Percentiles rank a stretch among this genome's conserved stretches.
phyloP scores from a whole-genome alignment of 2,329 filamentous ascomycete species.

The Trichoderma sp. region DNA sequence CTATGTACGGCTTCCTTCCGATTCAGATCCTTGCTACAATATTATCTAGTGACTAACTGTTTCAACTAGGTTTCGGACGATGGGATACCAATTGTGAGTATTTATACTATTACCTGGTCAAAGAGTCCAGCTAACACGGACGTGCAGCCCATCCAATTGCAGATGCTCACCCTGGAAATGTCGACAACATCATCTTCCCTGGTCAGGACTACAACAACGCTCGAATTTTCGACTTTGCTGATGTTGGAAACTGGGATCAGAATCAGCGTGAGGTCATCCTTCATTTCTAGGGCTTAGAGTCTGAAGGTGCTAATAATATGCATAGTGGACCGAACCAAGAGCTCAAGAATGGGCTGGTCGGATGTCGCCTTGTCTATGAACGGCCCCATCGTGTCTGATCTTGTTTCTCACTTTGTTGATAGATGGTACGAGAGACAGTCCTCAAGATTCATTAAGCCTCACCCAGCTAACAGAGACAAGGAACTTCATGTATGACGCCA shows the following conservation, averaged over 20 bases:
- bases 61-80: constrained; percentile 67
- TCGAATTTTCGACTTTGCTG: constrained; percentile 76
- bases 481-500: constrained; percentile 85
- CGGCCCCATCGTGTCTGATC: constrained; percentile 73
- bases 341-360: constrained; percentile 89
- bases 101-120: not conserved
- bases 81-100: constrained; percentile 77
- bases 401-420: constrained; percentile 77
- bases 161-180: constrained; percentile 76
- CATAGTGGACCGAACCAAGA: constrained; percentile 71
- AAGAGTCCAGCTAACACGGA: constrained; percentile 22
- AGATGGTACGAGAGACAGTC: constrained; percentile 60
- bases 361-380: constrained; percentile 77
- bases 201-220: constrained; percentile 95
- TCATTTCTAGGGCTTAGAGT: not conserved
- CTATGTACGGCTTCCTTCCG: constrained; percentile 55
- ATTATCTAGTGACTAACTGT: constrained; percentile 26
- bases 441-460: not conserved
- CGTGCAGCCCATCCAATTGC: constrained; percentile 69
- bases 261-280: constrained; percentile 63
- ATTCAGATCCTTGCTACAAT: not conserved
- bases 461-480: constrained; percentile 32
- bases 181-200: constrained; percentile 77
- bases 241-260: constrained; percentile 76
- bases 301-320: not conserved